Evolutionary conservation across 306 rosid species (phyloP).

Genomic region (Malus fusca): DNA sequence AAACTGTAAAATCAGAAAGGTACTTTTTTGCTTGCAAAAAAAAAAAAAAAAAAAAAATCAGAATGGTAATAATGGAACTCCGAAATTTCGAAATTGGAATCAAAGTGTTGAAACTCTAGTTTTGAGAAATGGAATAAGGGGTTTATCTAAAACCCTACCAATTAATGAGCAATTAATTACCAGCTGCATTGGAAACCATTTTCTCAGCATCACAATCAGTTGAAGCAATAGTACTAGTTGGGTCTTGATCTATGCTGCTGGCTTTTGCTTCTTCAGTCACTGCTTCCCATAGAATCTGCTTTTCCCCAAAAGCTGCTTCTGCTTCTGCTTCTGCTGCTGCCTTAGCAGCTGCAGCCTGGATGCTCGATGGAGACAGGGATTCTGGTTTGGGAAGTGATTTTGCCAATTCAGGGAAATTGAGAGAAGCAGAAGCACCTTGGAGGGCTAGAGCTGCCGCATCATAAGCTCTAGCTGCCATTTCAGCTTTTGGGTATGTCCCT

Average conservation of each 20-base stretch:
- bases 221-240: slow-evolving; percentile 14
- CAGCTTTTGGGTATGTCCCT: slow-evolving; percentile 71
- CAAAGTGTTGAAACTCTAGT: not conserved
- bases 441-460: slow-evolving; percentile 86
- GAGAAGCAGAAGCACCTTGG: slow-evolving; percentile 64
- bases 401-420: slow-evolving; percentile 71
- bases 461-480: slow-evolving; percentile 95
- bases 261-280: slow-evolving; percentile 20
- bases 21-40: not conserved
- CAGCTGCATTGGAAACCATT: not conserved
- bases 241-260: not conserved
- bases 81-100: not conserved
- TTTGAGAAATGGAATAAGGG: not conserved
- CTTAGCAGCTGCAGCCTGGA: slow-evolving; percentile 60
- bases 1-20: not conserved
- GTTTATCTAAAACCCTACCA: not conserved
- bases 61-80: too few species aligned
- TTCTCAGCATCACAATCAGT: not conserved
- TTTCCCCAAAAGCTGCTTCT: not conserved
- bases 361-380: slow-evolving; percentile 60
- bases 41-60: too few species aligned
- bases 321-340: not conserved
- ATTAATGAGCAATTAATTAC: not conserved
- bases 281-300: not conserved
- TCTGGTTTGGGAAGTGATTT: slow-evolving; percentile 51